Evolutionary conservation across 1,139 yeast species (phyloP).

Genomic region (Meyerozyma smithsonii): DNA sequence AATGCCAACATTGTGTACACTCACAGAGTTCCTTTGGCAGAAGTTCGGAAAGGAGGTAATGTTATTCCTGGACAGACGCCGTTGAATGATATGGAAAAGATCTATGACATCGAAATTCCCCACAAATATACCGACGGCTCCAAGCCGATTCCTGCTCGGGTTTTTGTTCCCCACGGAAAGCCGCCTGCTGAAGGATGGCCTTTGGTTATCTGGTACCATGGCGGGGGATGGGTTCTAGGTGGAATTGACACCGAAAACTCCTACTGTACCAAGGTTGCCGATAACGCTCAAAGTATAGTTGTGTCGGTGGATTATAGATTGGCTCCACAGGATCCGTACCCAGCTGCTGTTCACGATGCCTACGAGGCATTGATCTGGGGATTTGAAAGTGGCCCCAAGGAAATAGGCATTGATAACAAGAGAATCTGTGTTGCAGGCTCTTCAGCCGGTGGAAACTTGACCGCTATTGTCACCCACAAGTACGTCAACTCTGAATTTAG

Average conservation of each 20-base stretch:
- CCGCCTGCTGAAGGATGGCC: constrained; percentile 42
- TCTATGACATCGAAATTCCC: constrained; percentile 30
- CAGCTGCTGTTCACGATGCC: constrained; percentile 46
- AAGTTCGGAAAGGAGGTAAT: constrained; percentile 38
- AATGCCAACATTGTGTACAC: constrained; percentile 35
- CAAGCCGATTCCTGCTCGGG: constrained; percentile 29
- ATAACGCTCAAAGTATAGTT: constrained; percentile 31
- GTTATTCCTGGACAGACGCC: constrained; percentile 44
- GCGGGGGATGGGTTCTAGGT: constrained; percentile 51
- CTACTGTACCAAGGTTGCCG: constrained; percentile 39
- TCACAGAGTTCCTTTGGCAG: constrained; percentile 34
- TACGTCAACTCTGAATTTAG: constrained; percentile 22
- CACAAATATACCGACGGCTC: constrained; percentile 27
- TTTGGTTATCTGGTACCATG: constrained; percentile 43
- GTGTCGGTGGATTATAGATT: constrained; percentile 39
- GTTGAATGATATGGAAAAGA: constrained; percentile 21
- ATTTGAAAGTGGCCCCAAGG: constrained; percentile 14
- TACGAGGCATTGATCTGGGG: constrained; percentile 28
- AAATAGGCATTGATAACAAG: constrained; percentile 24
- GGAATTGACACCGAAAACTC: constrained; percentile 41
- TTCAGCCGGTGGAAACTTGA: constrained; percentile 47
- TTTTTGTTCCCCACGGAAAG: constrained; percentile 34
- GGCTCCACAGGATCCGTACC: constrained; percentile 50
- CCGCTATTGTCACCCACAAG: constrained; percentile 40
- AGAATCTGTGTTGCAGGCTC: constrained; percentile 44